A percentile compares a stretch with the other conserved stretches of the same genome.
Evolutionary conservation across 1,284 basidiomycete species (phyloP).

Genomic region (Rhodotorula sp.): DNA sequence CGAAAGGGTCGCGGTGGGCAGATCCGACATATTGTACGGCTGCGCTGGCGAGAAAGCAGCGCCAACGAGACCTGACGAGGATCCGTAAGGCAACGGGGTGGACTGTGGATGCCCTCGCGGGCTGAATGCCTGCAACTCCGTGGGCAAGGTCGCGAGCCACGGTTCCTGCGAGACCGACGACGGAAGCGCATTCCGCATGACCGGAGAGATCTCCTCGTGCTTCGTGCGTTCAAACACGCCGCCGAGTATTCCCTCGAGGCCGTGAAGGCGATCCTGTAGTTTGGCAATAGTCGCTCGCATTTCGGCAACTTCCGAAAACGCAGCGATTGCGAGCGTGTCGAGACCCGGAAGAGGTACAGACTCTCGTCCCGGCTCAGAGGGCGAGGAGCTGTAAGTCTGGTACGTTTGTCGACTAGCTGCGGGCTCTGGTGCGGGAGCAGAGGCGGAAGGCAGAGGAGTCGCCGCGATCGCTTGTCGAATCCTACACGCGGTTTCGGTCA

Average conservation of each 20-base stretch:
- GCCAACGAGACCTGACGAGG: not conserved
- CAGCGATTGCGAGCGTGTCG: not conserved
- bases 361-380: not conserved
- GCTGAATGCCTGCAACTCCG: not conserved
- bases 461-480: not conserved
- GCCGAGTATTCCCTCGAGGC: slow-evolving; percentile 14
- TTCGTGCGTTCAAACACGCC: not conserved
- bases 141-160: not conserved
- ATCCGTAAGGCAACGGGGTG: too few relatives aligned
- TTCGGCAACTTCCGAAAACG: slow-evolving; percentile 12
- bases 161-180: not conserved
- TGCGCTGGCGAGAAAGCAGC: not conserved
- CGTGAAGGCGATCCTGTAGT: not conserved
- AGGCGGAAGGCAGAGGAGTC: not conserved
- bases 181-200: not conserved
- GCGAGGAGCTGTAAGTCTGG: not conserved
- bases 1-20: not conserved
- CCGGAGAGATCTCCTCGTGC: not conserved
- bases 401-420: not conserved
- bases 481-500: not conserved
- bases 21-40: not conserved
- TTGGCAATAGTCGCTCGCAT: slow-evolving; percentile 11
- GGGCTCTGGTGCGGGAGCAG: too few relatives aligned
- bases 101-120: not conserved
- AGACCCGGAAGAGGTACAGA: not conserved